A percentile compares a stretch with the other conserved stretches of the same genome.
phyloP scores from a whole-genome alignment of 306 rosid species.

The Ceratonia siliqua region DNA sequence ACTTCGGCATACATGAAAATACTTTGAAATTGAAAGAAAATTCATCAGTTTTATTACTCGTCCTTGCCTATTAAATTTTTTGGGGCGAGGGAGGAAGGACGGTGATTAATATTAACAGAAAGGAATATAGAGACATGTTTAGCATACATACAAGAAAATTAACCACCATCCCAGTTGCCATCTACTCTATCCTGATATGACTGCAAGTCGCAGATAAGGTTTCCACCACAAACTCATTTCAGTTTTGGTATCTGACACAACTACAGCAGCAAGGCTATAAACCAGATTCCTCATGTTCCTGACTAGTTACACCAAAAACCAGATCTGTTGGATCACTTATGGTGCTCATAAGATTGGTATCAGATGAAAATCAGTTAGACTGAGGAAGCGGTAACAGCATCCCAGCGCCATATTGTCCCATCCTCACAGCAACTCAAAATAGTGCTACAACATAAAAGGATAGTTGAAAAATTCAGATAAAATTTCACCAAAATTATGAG shows the following conservation, averaged over 20 bases:
- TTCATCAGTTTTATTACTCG: too few species aligned
- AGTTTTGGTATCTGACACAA: not conserved
- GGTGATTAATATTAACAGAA: not conserved
- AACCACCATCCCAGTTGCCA: not conserved
- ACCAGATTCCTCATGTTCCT: not conserved
- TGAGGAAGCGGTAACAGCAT: slow-evolving; percentile 43
- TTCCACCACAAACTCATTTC: not conserved
- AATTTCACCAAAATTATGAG: slow-evolving; percentile 1
- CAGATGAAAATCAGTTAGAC: slow-evolving; percentile 14
- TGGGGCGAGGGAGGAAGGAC: too few species aligned
- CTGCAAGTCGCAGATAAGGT: not conserved
- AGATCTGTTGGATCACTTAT: slow-evolving; percentile 2
- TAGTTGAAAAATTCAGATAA: not conserved
- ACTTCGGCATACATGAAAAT: too few species aligned
- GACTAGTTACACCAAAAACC: slow-evolving; percentile 23
- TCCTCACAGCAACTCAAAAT: slow-evolving; percentile 90
- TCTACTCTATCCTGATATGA: not conserved
- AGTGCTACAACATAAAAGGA: slow-evolving; percentile 56
- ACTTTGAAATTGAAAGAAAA: too few species aligned
- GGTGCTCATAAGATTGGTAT: not conserved
- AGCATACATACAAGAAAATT: not conserved
- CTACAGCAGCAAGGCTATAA: not conserved
- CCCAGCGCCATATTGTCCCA: slow-evolving; percentile 99
- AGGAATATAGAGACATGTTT: not conserved
- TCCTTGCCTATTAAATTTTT: too few species aligned